Base-by-base conservation (phyloP, 331 rosid genomes). In the Quercus tomentella region DNA sequence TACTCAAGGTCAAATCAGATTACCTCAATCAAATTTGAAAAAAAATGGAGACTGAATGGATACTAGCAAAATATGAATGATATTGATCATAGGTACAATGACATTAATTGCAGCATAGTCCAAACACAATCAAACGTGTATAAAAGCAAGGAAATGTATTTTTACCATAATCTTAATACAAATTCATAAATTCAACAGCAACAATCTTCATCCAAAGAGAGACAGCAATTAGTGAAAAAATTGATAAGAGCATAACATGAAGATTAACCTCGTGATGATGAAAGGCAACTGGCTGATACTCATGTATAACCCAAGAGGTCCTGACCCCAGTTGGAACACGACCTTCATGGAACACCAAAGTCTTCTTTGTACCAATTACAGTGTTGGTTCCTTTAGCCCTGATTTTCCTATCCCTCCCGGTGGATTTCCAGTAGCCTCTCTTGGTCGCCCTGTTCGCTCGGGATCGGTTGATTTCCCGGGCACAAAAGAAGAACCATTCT, bases 281-380 rank as follows among this genome's bases (percentile, higher is more conserved):
- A 37, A 26, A 10, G 69, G 76, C 60, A 33, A 12, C 68, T 30
- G 70, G 80, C 73, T 79, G 87, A 75, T 85, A 90, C 79, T 92
- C 96, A 65, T 92, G 97, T 22, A 91, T 88, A 26, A 85, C 96
- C 94, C 94, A 90, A 23, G 68, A 15, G 78, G 90, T 84, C 84
- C 21, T 73, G 15, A n/a, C 16, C 78, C 77, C 85, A 6, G 0
- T 0, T 22, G 86, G 85, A 83, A 20, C 72, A 56, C 72, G 76
- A 6, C 92, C 91, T 6, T 0, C 0, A 15, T 91, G 9, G 78
- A 84, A 93, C 33, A 90, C 92, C 69, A 93, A 72, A 31, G 87
- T 88, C 86, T 86, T 90, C 87, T 88, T 92, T 23, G 76, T 79
- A 5, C 93, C 98, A 82, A 90, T 87, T 55, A 82, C 73, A 5